Conservation (phyloP, 2,329 filamentous ascomycete genomes). For the Hypoxylon sp. region DNA sequence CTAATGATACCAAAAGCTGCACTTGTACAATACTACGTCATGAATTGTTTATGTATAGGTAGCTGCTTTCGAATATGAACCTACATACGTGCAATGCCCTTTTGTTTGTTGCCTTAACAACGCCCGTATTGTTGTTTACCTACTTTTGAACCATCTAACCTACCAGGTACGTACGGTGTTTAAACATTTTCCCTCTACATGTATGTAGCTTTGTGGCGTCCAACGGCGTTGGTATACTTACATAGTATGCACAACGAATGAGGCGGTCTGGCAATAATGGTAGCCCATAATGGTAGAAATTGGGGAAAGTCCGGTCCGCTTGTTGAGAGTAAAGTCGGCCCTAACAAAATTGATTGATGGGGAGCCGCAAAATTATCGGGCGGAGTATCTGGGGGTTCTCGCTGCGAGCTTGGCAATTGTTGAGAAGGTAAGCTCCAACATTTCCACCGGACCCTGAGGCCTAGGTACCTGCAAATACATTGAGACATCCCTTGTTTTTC, state of each 20-base stretch:
- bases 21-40: conserved; percentile 55
- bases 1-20: conserved; percentile 55
- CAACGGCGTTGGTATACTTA: background rate
- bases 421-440: conserved; percentile 42
- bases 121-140: background rate
- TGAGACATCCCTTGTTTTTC: conserved; percentile 19
- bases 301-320: conserved; percentile 51
- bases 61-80: conserved; percentile 37
- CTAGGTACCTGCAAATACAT: background rate
- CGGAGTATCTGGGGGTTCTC: conserved; percentile 35
- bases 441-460: conserved; percentile 23
- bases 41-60: conserved; percentile 50
- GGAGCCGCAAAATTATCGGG: conserved; percentile 39
- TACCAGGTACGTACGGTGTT: background rate
- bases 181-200: background rate
- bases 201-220: background rate
- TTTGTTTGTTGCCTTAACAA: conserved; percentile 16
- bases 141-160: background rate
- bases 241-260: background rate
- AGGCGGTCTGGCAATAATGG: conserved; percentile 5
- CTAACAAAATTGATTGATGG: conserved; percentile 40
- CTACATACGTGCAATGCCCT: conserved; percentile 16
- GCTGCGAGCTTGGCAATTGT: conserved; percentile 44
- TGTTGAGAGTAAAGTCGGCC: conserved; percentile 45
- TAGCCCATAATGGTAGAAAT: conserved; percentile 19